phyloP scores from a whole-genome alignment of 768 basidiomycete genomes.

The Dacryopinax spathularia region DNA sequence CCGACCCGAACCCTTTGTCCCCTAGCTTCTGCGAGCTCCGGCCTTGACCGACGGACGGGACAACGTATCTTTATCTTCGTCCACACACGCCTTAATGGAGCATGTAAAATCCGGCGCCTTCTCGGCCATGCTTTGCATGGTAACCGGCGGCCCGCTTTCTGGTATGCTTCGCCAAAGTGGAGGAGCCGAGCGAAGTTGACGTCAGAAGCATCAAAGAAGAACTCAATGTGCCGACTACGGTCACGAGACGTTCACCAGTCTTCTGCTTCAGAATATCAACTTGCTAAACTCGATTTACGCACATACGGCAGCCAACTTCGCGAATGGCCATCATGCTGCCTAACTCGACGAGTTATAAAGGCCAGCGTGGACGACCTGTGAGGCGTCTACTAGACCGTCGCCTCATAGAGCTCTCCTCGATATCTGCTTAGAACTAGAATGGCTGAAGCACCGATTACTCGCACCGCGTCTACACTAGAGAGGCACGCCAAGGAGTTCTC shows the following conservation, averaged over 20 bases:
- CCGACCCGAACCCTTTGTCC: too few relatives aligned
- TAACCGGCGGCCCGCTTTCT: not conserved
- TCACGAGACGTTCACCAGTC: not conserved
- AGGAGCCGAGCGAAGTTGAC: not conserved
- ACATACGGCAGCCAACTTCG: too few relatives aligned
- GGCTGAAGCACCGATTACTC: not conserved
- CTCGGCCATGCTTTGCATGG: not conserved
- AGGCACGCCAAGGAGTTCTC: not conserved
- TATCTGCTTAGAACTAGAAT: not conserved
- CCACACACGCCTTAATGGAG: constrained; percentile 1
- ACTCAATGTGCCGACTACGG: not conserved
- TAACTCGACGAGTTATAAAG: too few relatives aligned
- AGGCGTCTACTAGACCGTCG: too few relatives aligned
- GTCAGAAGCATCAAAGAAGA: constrained; percentile 3
- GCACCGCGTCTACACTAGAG: not conserved
- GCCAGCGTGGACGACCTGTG: too few relatives aligned
- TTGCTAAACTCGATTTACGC: too few relatives aligned
- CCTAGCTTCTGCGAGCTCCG: too few relatives aligned
- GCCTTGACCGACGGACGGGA: too few relatives aligned
- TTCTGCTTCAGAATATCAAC: not conserved
- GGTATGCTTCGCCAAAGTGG: not conserved
- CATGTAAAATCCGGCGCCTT: not conserved
- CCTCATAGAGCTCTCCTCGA: too few relatives aligned
- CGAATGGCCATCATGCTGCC: too few relatives aligned
- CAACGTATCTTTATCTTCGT: too few relatives aligned